These are phyloP conservation scores for Fusarium graminum DNA, from an alignment of 2,329 filamentous ascomycete genomes.

Conservation along the genomic window DNA sequence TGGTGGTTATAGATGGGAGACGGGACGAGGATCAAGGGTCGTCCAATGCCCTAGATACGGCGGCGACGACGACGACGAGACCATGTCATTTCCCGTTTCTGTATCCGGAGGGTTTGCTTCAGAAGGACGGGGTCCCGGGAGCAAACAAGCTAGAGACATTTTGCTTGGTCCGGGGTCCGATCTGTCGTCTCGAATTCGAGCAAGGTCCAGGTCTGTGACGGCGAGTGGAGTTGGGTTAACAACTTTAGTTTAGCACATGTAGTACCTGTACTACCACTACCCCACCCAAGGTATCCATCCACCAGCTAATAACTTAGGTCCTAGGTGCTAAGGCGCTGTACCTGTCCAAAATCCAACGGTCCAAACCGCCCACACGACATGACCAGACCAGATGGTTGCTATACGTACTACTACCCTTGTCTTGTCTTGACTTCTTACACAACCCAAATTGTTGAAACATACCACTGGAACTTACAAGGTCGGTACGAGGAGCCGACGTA, in stretches of 20 bases:
- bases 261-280: neutral
- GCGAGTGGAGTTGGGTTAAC: conserved; percentile 39
- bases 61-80: conserved; percentile 38
- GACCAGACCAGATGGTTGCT: conserved; percentile 31
- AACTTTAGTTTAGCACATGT: conserved; percentile 14
- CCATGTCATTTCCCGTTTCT: conserved; percentile 37
- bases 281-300: too few species aligned
- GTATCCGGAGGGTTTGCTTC: conserved; percentile 42
- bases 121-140: conserved; percentile 38
- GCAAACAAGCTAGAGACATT: conserved; percentile 39
- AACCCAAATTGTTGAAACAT: conserved; percentile 11
- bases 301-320: too few species aligned
- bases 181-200: conserved; percentile 39
- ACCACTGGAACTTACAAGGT: conserved; percentile 30
- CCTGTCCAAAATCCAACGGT: too few species aligned
- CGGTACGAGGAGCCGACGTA: conserved; percentile 47
- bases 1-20: conserved; percentile 36
- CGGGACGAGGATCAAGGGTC: conserved; percentile 29
- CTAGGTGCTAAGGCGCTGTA: too few species aligned
- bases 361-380: conserved; percentile 42
- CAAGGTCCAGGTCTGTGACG: conserved; percentile 44
- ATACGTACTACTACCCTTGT: too few species aligned
- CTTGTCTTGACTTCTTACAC: neutral
- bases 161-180: conserved; percentile 37
- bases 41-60: conserved; percentile 19